Evolutionary conservation across 768 basidiomycete genomes (phyloP).

Genomic region (Suillus brevipes): DNA sequence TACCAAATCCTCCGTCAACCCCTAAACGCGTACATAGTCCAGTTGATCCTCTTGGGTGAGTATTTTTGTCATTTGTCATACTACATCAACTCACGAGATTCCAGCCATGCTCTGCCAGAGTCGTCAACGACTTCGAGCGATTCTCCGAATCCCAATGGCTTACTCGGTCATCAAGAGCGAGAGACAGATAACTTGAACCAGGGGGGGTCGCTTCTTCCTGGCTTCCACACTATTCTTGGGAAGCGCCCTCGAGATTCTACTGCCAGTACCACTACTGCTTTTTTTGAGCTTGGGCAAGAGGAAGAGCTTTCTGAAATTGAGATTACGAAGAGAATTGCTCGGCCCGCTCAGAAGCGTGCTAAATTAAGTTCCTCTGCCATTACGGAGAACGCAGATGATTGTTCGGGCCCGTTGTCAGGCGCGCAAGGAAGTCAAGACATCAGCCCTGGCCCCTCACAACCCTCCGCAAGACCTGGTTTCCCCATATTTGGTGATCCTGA

Average conservation of each 20-base stretch:
- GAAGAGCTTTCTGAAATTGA: constrained; percentile 38
- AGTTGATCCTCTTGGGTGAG: constrained; percentile 26
- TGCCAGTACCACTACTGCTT: constrained; percentile 42
- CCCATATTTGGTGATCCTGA: constrained; percentile 42
- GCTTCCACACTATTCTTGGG: constrained; percentile 53
- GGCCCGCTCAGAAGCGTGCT: constrained; percentile 54
- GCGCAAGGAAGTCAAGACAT: constrained; percentile 19
- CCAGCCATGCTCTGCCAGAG: constrained; percentile 22
- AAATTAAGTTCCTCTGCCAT: constrained; percentile 31
- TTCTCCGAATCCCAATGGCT: constrained; percentile 21
- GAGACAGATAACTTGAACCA: constrained; percentile 17
- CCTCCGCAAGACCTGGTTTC: constrained; percentile 28
- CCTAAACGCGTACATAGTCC: constrained; percentile 36
- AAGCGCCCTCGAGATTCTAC: constrained; percentile 62
- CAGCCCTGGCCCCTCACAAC: constrained; percentile 11
- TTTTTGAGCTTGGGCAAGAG: constrained; percentile 44
- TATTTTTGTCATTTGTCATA: constrained; percentile 6
- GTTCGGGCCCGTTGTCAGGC: constrained; percentile 12
- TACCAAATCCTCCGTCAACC: constrained; percentile 33
- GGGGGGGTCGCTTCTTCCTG: constrained; percentile 30
- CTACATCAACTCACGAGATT: constrained; percentile 14
- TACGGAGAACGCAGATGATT: constrained; percentile 25
- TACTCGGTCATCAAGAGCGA: constrained; percentile 1
- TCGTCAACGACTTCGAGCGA: constrained; percentile 23
- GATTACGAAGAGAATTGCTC: constrained; percentile 37